Evolutionary conservation across 2,329 filamentous ascomycete genomes (phyloP).

Genomic region (Colletotrichum sp.): DNA sequence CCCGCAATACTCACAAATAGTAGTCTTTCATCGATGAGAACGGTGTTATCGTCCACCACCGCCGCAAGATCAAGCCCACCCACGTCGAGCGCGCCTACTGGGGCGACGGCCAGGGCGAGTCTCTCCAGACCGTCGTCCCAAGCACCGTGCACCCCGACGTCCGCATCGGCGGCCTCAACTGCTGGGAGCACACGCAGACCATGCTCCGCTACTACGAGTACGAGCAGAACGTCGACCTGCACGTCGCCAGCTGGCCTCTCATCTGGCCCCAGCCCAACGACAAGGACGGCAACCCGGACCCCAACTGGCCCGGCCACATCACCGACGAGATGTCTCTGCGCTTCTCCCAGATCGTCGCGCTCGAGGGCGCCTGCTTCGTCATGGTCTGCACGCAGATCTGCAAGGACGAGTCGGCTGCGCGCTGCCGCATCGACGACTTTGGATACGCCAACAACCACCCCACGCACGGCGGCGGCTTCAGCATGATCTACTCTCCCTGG

Average conservation of each 20-base stretch:
- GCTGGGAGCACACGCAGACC: conserved; percentile 53
- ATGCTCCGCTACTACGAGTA: conserved; percentile 28
- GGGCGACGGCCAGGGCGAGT: conserved; percentile 61
- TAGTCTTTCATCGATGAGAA: conserved; percentile 53
- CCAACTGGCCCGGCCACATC: conserved; percentile 39
- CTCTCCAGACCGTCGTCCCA: conserved; percentile 56
- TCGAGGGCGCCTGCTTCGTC: conserved; percentile 50
- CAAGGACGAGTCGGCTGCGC: conserved; percentile 39
- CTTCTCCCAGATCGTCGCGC: conserved; percentile 45
- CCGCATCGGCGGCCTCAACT: conserved; percentile 59
- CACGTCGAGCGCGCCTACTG: conserved; percentile 54
- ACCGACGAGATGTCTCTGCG: conserved; percentile 38
- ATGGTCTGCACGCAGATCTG: conserved; percentile 43
- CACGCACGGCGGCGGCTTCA: conserved; percentile 28
- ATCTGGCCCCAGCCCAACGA: conserved; percentile 26
- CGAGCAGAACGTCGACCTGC: conserved; percentile 31
- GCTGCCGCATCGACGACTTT: conserved; percentile 23
- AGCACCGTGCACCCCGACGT: conserved; percentile 44
- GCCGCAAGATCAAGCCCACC: conserved; percentile 57
- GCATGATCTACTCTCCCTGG: conserved; percentile 36
- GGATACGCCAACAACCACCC: conserved; percentile 10
- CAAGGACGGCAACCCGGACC: conserved; percentile 34
- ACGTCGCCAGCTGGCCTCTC: conserved; percentile 34
- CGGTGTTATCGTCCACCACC: conserved; percentile 49
- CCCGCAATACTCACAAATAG: too few species aligned